These are phyloP conservation scores for Brasenia schreberi DNA, from an alignment of 164 flowering plant genomes.

Conservation along the genomic window DNA sequence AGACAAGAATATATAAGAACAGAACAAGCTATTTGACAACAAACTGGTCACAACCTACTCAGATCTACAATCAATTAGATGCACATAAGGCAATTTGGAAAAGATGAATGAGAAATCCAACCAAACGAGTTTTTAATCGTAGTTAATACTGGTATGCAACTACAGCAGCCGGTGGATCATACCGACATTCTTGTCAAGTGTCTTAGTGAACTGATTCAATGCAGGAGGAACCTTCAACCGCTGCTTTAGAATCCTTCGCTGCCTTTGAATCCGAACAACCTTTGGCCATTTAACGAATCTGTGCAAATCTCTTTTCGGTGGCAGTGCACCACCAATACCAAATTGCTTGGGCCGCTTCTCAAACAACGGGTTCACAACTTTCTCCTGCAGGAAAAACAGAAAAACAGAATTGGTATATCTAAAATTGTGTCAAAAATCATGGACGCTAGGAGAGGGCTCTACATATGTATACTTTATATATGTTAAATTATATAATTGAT, in stretches of 20 bases:
- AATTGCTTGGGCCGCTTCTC: constrained; percentile 74
- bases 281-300: constrained; percentile 22
- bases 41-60: neutral
- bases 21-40: neutral
- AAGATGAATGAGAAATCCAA: neutral
- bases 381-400: constrained; percentile 17
- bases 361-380: constrained; percentile 45
- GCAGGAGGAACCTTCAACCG: constrained; percentile 25
- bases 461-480: no score
- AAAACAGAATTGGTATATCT: neutral
- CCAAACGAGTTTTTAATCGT: no score
- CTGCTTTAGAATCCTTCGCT: constrained; percentile 17
- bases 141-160: no score
- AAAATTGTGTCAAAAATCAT: neutral
- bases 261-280: constrained; percentile 22
- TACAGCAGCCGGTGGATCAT: neutral
- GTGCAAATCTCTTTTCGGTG: constrained; percentile 21
- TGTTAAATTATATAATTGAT: no score
- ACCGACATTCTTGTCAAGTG: constrained; percentile 23
- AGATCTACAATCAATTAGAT: neutral
- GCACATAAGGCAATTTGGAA: neutral
- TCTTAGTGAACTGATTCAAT: constrained; percentile 21
- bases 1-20: no score
- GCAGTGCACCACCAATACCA: constrained; percentile 32
- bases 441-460: no score